Percentiles rank a stretch among this genome's conserved stretches.
Evolutionary conservation across 768 basidiomycete species (phyloP).

Genomic region (Sistotremastrum niveocremeum): DNA sequence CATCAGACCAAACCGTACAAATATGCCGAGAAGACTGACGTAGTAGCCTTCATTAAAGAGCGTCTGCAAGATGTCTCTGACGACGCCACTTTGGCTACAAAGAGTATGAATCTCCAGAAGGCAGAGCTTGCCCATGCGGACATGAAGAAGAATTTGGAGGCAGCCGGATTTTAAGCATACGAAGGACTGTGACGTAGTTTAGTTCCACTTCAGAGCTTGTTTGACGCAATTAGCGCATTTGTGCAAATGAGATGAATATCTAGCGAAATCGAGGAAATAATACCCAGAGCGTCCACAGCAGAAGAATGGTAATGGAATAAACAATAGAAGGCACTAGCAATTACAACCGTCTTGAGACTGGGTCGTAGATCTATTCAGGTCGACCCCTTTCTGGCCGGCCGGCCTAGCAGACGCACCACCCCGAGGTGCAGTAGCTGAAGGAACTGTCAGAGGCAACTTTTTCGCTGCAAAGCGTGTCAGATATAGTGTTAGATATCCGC

Average conservation of each 20-base stretch:
- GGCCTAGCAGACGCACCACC: conserved; percentile 36
- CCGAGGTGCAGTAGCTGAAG: conserved; percentile 47
- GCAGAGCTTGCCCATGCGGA: conserved; percentile 47
- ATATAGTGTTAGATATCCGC: background rate
- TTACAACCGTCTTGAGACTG: conserved; percentile 54
- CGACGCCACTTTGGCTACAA: conserved; percentile 40
- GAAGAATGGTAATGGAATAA: conserved; percentile 1
- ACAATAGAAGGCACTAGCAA: conserved; percentile 30
- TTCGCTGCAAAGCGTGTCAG: conserved; percentile 38
- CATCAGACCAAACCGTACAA: conserved; percentile 41
- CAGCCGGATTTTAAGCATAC: conserved; percentile 42
- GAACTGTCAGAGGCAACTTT: conserved; percentile 76
- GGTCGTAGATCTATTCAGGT: conserved; percentile 54
- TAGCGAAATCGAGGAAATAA: background rate
- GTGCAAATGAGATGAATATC: background rate
- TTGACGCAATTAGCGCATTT: background rate
- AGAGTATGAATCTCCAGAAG: conserved; percentile 47
- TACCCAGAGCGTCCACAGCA: conserved; percentile 1
- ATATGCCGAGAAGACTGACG: conserved; percentile 31
- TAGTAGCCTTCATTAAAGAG: conserved; percentile 32
- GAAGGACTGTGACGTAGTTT: background rate
- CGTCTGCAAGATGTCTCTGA: conserved; percentile 32
- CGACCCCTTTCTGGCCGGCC: conserved; percentile 49
- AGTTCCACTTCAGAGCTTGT: background rate
- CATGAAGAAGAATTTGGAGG: conserved; percentile 53